Conservation (phyloP, 2,329 filamentous ascomycete species). For the Raffaelea arxii region DNA sequence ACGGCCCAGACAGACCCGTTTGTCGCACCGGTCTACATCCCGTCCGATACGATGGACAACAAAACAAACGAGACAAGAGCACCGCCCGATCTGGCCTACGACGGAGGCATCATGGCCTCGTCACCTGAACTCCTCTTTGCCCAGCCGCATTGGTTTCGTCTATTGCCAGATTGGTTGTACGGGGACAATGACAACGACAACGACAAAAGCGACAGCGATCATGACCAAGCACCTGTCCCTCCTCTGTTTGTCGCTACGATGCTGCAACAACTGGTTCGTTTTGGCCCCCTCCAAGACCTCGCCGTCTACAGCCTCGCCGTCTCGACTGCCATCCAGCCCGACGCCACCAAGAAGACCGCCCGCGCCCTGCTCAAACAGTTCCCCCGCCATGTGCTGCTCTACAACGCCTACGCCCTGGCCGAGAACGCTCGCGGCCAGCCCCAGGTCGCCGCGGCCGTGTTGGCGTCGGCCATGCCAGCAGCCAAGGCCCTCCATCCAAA, state of each 20-base stretch:
- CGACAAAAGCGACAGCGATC: slow-evolving; percentile 17
- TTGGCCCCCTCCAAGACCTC: slow-evolving; percentile 38
- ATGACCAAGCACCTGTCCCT: slow-evolving; percentile 21
- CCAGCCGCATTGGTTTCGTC: slow-evolving; percentile 9
- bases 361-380: slow-evolving; percentile 64
- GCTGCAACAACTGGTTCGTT: slow-evolving; percentile 47
- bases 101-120: slow-evolving; percentile 18
- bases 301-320: slow-evolving; percentile 64
- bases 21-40: slow-evolving; percentile 15
- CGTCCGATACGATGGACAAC: slow-evolving; percentile 18
- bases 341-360: slow-evolving; percentile 55
- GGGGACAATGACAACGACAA: not conserved
- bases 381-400: slow-evolving; percentile 55
- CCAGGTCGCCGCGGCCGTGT: slow-evolving; percentile 52
- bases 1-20: slow-evolving; percentile 44
- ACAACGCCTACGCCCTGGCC: slow-evolving; percentile 69
- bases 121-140: slow-evolving; percentile 31
- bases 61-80: not conserved
- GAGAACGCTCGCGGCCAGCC: slow-evolving; percentile 51
- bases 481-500: slow-evolving; percentile 12
- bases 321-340: slow-evolving; percentile 44
- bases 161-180: slow-evolving; percentile 9
- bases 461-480: slow-evolving; percentile 39
- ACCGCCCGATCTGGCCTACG: slow-evolving; percentile 6
- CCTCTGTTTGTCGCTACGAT: slow-evolving; percentile 38